phyloP scores from a whole-genome alignment of 768 basidiomycete genomes.

The Boletus sensibilis region DNA sequence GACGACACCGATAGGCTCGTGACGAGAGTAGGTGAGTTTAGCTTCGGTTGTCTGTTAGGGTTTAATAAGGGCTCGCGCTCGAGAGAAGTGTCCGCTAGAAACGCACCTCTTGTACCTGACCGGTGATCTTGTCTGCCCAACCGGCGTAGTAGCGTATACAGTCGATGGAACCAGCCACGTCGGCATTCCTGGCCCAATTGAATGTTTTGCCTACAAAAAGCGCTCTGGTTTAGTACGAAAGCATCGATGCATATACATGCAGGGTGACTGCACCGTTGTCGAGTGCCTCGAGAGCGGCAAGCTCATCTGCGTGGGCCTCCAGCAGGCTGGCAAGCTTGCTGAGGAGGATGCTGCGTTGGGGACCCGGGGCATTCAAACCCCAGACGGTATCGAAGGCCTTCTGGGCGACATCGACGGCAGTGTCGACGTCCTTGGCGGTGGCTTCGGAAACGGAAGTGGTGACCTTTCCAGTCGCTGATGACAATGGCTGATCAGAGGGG shows the following conservation, averaged over 20 bases:
- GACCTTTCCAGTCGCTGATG: slow-evolving; percentile 59
- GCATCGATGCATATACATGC: not conserved
- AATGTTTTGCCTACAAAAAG: slow-evolving; percentile 52
- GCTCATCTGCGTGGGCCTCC: slow-evolving; percentile 56
- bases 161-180: slow-evolving; percentile 38
- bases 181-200: slow-evolving; percentile 44
- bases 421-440: slow-evolving; percentile 69
- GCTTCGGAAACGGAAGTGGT: slow-evolving; percentile 57
- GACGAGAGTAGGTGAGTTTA: slow-evolving; percentile 16
- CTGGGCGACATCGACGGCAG: slow-evolving; percentile 67
- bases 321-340: slow-evolving; percentile 64
- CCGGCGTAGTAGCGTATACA: slow-evolving; percentile 79
- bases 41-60: slow-evolving; percentile 28
- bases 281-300: slow-evolving; percentile 73
- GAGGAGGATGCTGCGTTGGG: slow-evolving; percentile 53
- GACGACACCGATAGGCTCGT: slow-evolving; percentile 25
- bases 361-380: slow-evolving; percentile 61
- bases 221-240: not conserved
- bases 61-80: not conserved
- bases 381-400: slow-evolving; percentile 61
- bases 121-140: slow-evolving; percentile 84
- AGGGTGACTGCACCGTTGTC: slow-evolving; percentile 50
- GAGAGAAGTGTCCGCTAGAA: not conserved
- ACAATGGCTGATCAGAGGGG: not conserved
- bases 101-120: slow-evolving; percentile 63